phyloP scores from a whole-genome alignment of 345 rosid genomes.

The Moricandia moricandioides region DNA sequence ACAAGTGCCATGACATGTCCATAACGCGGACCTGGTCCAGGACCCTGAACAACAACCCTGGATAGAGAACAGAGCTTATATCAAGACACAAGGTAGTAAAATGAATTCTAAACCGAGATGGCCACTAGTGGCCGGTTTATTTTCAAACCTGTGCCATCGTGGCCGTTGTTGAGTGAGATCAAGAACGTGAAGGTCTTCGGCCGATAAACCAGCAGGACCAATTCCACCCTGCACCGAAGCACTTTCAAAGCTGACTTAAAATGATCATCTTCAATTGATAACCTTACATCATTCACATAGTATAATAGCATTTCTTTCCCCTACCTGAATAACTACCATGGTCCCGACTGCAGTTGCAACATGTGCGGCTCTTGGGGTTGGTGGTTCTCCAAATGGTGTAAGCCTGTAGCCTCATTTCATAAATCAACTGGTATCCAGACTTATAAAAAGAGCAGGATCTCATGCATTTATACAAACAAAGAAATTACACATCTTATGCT shows the following conservation, averaged over 20 bases:
- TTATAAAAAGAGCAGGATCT: not conserved
- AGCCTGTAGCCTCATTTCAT: conserved; percentile 48
- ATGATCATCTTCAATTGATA: not conserved
- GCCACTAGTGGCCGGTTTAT: not conserved
- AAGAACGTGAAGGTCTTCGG: conserved; percentile 96
- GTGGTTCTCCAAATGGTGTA: conserved; percentile 87
- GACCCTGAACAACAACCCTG: conserved; percentile 94
- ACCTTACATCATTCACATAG: not conserved
- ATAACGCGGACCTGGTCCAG: conserved; percentile 95
- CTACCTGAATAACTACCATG: conserved; percentile 95
- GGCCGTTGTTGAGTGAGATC: conserved; percentile 94
- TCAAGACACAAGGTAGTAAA: conserved; percentile 21
- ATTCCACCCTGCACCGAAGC: conserved; percentile 70
- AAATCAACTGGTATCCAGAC: conserved; percentile 13
- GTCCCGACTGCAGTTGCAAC: conserved; percentile 95
- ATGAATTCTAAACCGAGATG: not conserved
- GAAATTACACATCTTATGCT: conserved; percentile 24
- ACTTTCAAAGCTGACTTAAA: conserved; percentile 21
- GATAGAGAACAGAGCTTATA: conserved; percentile 18
- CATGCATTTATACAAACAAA: not conserved
- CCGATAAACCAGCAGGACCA: conserved; percentile 93
- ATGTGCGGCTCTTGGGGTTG: conserved; percentile 96
- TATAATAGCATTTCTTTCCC: not conserved
- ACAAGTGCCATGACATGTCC: conserved; percentile 98
- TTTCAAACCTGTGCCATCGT: conserved; percentile 78